Evolutionary conservation across 805 yeast species (phyloP), one percentile per base, ranked within the genome.

Genomic region (Candida patagonica): DNA sequence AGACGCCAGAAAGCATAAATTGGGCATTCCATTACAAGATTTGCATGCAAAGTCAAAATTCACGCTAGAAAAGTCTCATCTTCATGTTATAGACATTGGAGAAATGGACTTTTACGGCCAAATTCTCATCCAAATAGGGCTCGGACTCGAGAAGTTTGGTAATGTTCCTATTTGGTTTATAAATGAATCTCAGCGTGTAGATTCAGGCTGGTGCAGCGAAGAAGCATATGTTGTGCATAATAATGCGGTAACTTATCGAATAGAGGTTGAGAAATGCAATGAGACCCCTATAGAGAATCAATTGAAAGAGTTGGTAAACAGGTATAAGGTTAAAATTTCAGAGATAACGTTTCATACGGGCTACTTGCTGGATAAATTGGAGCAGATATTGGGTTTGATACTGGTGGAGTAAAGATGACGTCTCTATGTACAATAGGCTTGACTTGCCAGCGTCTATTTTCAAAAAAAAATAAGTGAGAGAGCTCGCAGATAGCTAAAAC

Each of bases 51-150:
- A 40, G 37, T 42, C 46, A 10, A 40, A 35, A 37, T 45, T 45
- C 31, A 25, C 25, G 6, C 25, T 41, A 22, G 20, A 29, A 5
- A 29, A 29, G 7, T 15, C 31, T 5, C 20, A 13, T 8, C 13
- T n/a, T 22, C 10, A 23, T 22, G 15, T 22, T 21, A 17, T 45
- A n/a, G 45, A 45, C 15, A 46, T 46, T 12, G 23, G 25, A 19
- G 38, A 41, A 17, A 43, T 35, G n/a, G 47, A 41, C n/a, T 36
- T 42, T 24, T 46, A 37, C 32, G 43, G 39, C 2, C 45, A 43
- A 27, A 20, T 46, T 15, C 31, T 38, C 15, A 21, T 46, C 36
- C 41, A 37, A 20, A 29, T 41, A 9, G 27, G 43, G 4, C 23
- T 43, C 6, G 36, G 26, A 9, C 33, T 32, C 6, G n/a, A 29